Conservation (phyloP, 176 grass and related monocot species). For the Tillandsia fasciculata region DNA sequence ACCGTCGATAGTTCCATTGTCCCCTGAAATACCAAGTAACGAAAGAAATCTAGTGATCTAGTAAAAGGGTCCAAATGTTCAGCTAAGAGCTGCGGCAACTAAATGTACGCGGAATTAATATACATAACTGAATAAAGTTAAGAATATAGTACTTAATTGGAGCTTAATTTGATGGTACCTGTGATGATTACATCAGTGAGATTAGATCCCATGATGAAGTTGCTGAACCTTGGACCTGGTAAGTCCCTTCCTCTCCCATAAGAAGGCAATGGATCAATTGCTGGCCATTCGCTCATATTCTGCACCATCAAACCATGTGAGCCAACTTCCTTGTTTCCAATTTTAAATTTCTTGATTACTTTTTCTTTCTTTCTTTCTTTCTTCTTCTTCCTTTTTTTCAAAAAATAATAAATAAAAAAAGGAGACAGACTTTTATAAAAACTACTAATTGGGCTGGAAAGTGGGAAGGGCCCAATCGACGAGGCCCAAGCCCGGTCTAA, state of each 20-base stretch:
- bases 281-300: constrained; percentile 72
- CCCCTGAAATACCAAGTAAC: constrained; percentile 14
- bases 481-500: no score
- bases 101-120: no score
- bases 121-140: no score
- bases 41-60: background rate
- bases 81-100: no score
- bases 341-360: background rate
- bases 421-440: no score
- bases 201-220: constrained; percentile 66
- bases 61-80: background rate
- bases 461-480: no score
- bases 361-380: background rate
- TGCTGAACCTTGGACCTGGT: constrained; percentile 56
- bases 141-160: no score
- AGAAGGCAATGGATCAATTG: constrained; percentile 68
- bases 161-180: constrained; percentile 31
- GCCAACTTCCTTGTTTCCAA: background rate
- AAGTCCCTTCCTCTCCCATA: constrained; percentile 85
- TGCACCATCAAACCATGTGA: background rate
- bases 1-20: constrained; percentile 83
- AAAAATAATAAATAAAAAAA: no score
- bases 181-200: constrained; percentile 71
- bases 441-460: no score
- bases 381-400: background rate